phyloP scores from a whole-genome alignment of 768 basidiomycete genomes.

The Suillus placidus region DNA sequence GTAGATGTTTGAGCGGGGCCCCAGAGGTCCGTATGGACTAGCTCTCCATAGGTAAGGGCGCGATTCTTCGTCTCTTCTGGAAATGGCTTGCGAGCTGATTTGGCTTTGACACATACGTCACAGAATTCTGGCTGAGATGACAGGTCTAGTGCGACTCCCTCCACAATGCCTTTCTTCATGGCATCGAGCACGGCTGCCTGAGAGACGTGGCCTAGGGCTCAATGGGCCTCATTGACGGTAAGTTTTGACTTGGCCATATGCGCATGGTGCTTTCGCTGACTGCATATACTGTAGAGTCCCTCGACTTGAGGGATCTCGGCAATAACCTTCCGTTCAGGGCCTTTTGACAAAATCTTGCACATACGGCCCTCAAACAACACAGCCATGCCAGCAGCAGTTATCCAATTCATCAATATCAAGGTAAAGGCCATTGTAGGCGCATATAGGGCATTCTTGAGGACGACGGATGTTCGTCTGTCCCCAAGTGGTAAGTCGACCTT shows the following conservation, averaged over 20 bases:
- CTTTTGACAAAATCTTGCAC: no score
- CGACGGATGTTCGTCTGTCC: not conserved
- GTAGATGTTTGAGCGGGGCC: not conserved
- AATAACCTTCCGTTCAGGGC: not conserved
- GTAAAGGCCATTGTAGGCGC: not conserved
- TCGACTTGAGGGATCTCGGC: not conserved
- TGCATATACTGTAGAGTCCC: not conserved
- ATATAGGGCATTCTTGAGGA: not conserved
- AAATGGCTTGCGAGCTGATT: not conserved
- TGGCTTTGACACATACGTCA: not conserved
- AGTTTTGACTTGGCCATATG: no score
- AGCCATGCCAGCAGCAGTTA: no score
- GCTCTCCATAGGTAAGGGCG: not conserved
- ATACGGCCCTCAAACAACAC: no score
- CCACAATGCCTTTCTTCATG: no score
- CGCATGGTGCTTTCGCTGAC: no score
- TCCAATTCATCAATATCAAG: no score
- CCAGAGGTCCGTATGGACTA: constrained; percentile 11
- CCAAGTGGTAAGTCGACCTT: not conserved
- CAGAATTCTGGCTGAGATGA: not conserved
- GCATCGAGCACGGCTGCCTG: no score
- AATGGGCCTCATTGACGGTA: no score
- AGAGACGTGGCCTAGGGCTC: no score
- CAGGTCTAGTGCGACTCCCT: no score
- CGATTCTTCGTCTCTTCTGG: not conserved